These are phyloP conservation scores for Tausonia pullulans DNA, from an alignment of 1,284 basidiomycete species.

Conservation along the genomic window DNA sequence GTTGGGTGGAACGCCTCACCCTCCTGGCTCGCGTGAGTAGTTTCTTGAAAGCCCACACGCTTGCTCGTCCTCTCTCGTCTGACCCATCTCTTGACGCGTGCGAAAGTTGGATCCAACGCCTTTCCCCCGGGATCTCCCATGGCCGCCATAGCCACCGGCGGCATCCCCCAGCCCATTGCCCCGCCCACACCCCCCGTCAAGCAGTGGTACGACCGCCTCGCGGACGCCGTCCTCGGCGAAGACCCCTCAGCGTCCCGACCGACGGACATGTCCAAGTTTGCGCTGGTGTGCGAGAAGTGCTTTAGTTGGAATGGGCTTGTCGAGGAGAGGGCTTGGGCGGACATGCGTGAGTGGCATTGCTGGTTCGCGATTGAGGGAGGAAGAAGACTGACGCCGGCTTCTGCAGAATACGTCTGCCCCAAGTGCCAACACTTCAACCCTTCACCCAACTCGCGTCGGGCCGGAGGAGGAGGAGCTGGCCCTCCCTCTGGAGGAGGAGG, in stretches of 20 bases:
- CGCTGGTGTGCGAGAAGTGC: slow-evolving; percentile 86
- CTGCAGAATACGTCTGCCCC: slow-evolving; percentile 34
- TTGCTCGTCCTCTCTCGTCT: no score
- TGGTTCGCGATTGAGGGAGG: slow-evolving; percentile 8
- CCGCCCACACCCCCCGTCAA: slow-evolving; percentile 52
- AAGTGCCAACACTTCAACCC: slow-evolving; percentile 10
- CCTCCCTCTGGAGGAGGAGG: background rate
- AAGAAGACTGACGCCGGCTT: background rate
- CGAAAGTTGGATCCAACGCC: no score
- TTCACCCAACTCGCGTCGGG: slow-evolving; percentile 2
- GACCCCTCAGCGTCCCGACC: slow-evolving; percentile 36
- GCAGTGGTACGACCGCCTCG: slow-evolving; percentile 78
- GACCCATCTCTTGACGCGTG: no score
- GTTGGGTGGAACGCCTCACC: slow-evolving; percentile 1
- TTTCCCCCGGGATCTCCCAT: no score
- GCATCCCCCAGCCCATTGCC: slow-evolving; percentile 29
- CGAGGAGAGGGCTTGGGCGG: slow-evolving; percentile 76
- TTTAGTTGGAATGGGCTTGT: slow-evolving; percentile 91
- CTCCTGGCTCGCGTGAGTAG: background rate
- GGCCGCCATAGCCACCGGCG: no score
- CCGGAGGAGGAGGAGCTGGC: background rate
- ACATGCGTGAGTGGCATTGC: slow-evolving; percentile 57
- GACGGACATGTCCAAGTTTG: slow-evolving; percentile 52
- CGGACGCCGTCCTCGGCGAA: slow-evolving; percentile 74
- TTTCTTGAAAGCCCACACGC: no score